Evolutionary conservation across 2,329 filamentous ascomycete species (phyloP).

Genomic region (Penicillium sp.): DNA sequence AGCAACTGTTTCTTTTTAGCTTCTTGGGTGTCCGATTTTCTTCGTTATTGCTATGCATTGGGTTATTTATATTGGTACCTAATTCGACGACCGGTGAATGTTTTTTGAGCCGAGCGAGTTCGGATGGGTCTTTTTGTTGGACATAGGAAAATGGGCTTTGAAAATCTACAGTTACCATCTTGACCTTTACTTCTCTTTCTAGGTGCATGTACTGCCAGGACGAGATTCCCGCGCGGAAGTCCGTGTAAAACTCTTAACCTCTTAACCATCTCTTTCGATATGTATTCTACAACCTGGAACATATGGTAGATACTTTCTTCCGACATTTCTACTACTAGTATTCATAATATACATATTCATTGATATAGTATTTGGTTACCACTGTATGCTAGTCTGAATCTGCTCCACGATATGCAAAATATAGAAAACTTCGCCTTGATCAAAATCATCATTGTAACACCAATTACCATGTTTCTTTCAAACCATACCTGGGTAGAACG

Average conservation of each 20-base stretch:
- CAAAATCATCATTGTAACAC: background rate
- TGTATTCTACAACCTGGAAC: background rate
- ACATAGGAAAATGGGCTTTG: constrained; percentile 15
- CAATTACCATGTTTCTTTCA: background rate
- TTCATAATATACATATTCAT: background rate
- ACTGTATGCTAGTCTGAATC: background rate
- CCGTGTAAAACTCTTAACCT: background rate
- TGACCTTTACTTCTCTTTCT: constrained; percentile 2
- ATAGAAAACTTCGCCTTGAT: background rate
- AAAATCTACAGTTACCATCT: constrained; percentile 9
- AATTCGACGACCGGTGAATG: constrained; percentile 19
- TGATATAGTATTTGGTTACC: background rate
- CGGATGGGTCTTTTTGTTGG: constrained; percentile 17
- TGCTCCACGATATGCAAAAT: background rate
- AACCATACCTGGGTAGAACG: constrained; percentile 1
- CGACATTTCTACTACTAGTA: background rate
- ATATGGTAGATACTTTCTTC: background rate
- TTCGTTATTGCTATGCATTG: constrained; percentile 22
- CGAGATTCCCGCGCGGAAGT: constrained; percentile 4
- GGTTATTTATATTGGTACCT: constrained; percentile 18
- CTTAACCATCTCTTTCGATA: background rate
- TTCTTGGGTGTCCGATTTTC: constrained; percentile 21
- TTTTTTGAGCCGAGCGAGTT: constrained; percentile 13
- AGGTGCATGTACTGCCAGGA: constrained; percentile 15
- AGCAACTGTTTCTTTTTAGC: constrained; percentile 19